A percentile compares a stretch with the other conserved stretches of the same genome.
Evolutionary conservation across 768 basidiomycete species (phyloP).

Genomic region (Exidia glandulosa): DNA sequence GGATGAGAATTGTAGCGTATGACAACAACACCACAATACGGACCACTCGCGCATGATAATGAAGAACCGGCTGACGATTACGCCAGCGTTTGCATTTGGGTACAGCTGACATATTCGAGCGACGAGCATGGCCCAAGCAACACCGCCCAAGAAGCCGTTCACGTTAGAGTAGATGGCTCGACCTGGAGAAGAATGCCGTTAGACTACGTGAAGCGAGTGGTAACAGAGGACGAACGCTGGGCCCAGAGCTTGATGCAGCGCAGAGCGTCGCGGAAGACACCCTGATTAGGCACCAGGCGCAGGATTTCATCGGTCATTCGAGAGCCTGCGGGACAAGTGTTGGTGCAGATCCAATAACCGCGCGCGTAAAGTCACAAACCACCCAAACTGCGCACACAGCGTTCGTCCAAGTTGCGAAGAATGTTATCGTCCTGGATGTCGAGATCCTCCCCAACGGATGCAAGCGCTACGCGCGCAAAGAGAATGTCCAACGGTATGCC

Average conservation of each 20-base stretch:
- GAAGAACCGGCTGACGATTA: slow-evolving; percentile 95
- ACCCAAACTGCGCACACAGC: slow-evolving; percentile 89
- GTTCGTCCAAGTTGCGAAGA: slow-evolving; percentile 84
- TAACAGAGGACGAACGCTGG: slow-evolving; percentile 60
- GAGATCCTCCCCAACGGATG: slow-evolving; percentile 85
- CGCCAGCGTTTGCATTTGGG: slow-evolving; percentile 87
- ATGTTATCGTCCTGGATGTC: slow-evolving; percentile 86
- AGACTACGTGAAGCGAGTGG: neutral
- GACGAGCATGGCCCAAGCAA: slow-evolving; percentile 98
- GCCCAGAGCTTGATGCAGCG: slow-evolving; percentile 98
- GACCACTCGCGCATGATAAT: slow-evolving; percentile 97
- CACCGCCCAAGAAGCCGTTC: slow-evolving; percentile 94
- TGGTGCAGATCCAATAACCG: neutral
- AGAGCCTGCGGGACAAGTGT: slow-evolving; percentile 48
- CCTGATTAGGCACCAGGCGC: slow-evolving; percentile 86
- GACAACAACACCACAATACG: slow-evolving; percentile 15
- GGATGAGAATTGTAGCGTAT: neutral
- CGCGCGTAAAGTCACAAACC: slow-evolving; percentile 32
- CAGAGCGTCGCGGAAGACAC: slow-evolving; percentile 88
- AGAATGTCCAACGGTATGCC: slow-evolving; percentile 92
- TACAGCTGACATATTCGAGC: slow-evolving; percentile 98
- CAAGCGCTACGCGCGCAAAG: slow-evolving; percentile 79
- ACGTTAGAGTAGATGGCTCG: slow-evolving; percentile 98
- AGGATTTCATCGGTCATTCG: slow-evolving; percentile 94
- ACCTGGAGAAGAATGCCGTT: slow-evolving; percentile 32